Evolutionary conservation across 1,139 yeast species (phyloP).

Genomic region (Diutina siamensis): DNA sequence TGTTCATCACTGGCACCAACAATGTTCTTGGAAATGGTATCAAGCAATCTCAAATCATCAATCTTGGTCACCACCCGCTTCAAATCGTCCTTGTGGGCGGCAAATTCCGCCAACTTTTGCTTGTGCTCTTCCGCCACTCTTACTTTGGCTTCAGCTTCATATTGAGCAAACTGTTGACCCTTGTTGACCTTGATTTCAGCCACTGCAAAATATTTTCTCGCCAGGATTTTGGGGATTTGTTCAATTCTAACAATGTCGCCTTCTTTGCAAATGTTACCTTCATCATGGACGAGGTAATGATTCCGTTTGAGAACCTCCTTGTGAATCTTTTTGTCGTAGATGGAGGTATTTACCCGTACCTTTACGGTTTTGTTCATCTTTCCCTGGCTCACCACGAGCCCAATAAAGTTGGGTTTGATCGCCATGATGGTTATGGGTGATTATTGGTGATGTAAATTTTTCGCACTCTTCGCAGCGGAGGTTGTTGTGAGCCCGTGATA

Average conservation of each 20-base stretch:
- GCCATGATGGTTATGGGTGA: neutral
- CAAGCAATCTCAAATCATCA: neutral
- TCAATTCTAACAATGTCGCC: slow-evolving; percentile 95
- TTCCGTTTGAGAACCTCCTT: slow-evolving; percentile 70
- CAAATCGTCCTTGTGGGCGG: slow-evolving; percentile 31
- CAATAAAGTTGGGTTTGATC: slow-evolving; percentile 87
- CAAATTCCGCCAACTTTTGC: slow-evolving; percentile 36
- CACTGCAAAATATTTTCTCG: slow-evolving; percentile 80
- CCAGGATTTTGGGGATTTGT: slow-evolving; percentile 75
- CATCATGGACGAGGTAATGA: slow-evolving; percentile 88
- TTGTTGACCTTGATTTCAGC: slow-evolving; percentile 83
- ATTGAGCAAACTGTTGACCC: slow-evolving; percentile 84
- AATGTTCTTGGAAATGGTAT: slow-evolving; percentile 18
- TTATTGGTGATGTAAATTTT: neutral
- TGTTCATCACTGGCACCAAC: slow-evolving; percentile 29
- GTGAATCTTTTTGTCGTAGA: slow-evolving; percentile 58
- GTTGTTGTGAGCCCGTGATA: too few species aligned
- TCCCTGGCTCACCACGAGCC: slow-evolving; percentile 91
- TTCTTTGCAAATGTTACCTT: slow-evolving; percentile 81
- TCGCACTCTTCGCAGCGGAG: neutral
- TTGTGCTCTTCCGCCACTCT: slow-evolving; percentile 55
- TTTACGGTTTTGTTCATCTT: slow-evolving; percentile 93
- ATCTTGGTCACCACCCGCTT: slow-evolving; percentile 11
- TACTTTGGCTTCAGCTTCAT: slow-evolving; percentile 60
- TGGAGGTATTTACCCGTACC: slow-evolving; percentile 71